These are phyloP conservation scores for Lagenaria siceraria DNA, from an alignment of 306 rosid genomes.

Conservation along the genomic window DNA sequence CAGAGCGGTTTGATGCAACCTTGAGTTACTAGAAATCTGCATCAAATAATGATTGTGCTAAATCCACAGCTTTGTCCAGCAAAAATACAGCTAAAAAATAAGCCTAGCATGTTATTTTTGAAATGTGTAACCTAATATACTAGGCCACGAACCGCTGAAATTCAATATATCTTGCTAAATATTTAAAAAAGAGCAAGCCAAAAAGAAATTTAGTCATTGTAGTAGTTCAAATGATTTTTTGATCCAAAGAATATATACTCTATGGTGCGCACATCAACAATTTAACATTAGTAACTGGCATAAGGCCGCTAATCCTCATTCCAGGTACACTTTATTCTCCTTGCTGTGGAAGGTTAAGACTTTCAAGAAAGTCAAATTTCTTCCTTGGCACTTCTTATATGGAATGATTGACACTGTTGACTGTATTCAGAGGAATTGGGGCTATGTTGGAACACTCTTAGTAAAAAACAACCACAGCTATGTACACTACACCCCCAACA, in stretches of 20 bases:
- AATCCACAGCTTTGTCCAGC: background rate
- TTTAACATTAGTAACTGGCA: background rate
- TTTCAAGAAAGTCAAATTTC: background rate
- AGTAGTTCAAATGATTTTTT: background rate
- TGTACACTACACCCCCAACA: background rate
- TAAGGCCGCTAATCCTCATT: background rate
- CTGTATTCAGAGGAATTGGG: background rate
- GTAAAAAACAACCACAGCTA: background rate
- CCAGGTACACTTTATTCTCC: background rate
- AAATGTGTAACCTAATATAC: background rate
- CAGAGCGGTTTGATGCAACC: slow-evolving; percentile 53
- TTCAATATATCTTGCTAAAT: background rate
- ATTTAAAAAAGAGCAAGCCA: background rate
- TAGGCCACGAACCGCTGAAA: background rate
- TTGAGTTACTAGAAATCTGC: slow-evolving; percentile 37
- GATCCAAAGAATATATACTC: background rate
- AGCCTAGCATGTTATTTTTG: background rate
- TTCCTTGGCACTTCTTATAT: background rate
- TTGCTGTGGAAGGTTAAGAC: background rate
- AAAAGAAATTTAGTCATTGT: background rate
- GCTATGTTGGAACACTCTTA: background rate
- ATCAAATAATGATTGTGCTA: background rate
- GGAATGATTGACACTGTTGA: background rate
- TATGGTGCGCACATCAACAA: background rate
- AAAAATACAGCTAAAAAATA: no score